Base-by-base conservation (phyloP, 805 yeast species). In the Sugiyamaella smithiae region DNA sequence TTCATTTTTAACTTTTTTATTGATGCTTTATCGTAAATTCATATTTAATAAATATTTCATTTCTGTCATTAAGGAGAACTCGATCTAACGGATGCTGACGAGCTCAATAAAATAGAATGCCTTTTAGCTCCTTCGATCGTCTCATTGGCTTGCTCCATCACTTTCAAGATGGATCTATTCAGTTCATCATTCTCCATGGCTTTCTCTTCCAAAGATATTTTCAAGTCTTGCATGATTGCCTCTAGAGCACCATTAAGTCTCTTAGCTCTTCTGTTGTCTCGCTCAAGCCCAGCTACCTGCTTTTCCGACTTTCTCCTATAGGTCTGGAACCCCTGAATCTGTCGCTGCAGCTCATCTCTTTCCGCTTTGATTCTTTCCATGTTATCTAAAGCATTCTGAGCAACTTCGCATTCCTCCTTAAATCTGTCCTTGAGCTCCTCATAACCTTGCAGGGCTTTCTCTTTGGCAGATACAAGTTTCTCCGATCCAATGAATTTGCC, bases 121-220 rank as follows among this genome's bases (percentile, higher is more conserved):
- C 62, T 51, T 40, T 58, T 58, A 25, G 61, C 62, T 3, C 58
- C 61, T 29, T 53, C 62, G 23, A 58, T 57, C 14, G 62, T 57
- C 32, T 56, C 57, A 29, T 49, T 55, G 16, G 62, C 62, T 26
- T 57, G 60, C 23, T 60, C 63, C 55, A 60, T 60, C 12, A 60
- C 63, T 32, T 55, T 56, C 12, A 45, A 46, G 33, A 64, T 57
- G 8, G 65, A 59, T 20, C 65, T 42, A 26, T 55, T 54, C 28
- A 64, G 55, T 43, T 62, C 66, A 42, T 65, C 68, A 49, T 65
- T 65, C 44, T 67, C 70, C 53, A 67, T 58, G 6, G 62, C 61
- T 53, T 59, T 59, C 40, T 66, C 69, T 49, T 67, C 70, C 4
- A 67, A 53, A 2, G 67, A 55, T 26, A 66, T 54, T 51, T 66